Evolutionary conservation across 2,329 filamentous ascomycete species (phyloP).

Genomic region (Epichloe hybrida): DNA sequence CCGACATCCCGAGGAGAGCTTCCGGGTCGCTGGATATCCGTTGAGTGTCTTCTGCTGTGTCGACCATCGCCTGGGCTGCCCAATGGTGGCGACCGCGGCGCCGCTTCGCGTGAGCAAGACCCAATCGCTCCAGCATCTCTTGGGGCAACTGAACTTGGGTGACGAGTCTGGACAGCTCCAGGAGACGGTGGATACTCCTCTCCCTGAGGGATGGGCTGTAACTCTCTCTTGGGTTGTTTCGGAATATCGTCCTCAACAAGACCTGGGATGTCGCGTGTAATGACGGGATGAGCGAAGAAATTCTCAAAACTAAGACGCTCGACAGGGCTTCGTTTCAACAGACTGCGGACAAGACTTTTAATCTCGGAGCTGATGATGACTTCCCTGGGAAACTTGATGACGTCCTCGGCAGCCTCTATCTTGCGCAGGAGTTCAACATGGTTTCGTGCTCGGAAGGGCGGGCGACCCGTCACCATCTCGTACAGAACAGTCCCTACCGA

Average conservation of each 20-base stretch:
- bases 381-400: constrained; percentile 73
- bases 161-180: constrained; percentile 17
- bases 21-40: constrained; percentile 19
- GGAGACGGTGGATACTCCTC: constrained; percentile 16
- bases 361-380: constrained; percentile 58
- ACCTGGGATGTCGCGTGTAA: constrained; percentile 64
- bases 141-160: constrained; percentile 17
- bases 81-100: constrained; percentile 29
- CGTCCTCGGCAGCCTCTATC: constrained; percentile 80
- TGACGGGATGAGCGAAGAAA: constrained; percentile 66
- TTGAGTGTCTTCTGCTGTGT: constrained; percentile 17
- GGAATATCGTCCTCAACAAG: constrained; percentile 65
- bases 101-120: constrained; percentile 31
- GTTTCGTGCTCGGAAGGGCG: constrained; percentile 84
- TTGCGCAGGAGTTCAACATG: constrained; percentile 87
- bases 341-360: constrained; percentile 63
- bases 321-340: constrained; percentile 75
- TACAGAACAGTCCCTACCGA: constrained; percentile 91
- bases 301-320: constrained; percentile 76
- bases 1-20: constrained; percentile 32
- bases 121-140: constrained; percentile 21
- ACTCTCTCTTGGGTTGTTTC: constrained; percentile 23
- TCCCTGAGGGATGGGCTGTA: constrained; percentile 19
- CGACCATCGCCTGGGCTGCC: constrained; percentile 27
- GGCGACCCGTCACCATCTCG: constrained; percentile 85